phyloP scores from a whole-genome alignment of 2,329 filamentous ascomycete genomes.

The Plenodomus tracheiphilus region DNA sequence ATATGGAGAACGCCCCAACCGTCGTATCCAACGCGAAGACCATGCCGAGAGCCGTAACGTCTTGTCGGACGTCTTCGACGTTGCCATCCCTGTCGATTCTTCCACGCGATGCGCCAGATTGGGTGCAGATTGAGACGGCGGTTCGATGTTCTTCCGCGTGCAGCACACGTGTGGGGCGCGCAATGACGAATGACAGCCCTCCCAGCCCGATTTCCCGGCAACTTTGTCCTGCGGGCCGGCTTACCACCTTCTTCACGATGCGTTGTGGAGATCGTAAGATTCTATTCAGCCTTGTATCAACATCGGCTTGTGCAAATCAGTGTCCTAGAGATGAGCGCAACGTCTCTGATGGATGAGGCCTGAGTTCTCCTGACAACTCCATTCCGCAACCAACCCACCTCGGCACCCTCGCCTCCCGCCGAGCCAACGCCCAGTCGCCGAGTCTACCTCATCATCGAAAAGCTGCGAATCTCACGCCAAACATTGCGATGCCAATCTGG shows the following conservation, averaged over 20 bases:
- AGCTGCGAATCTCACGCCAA: background rate
- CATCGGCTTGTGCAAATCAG: too few species aligned
- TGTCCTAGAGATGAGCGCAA: background rate
- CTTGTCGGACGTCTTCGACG: slow-evolving; percentile 19
- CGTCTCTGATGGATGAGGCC: background rate
- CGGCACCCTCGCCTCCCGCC: background rate
- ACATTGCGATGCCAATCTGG: slow-evolving; percentile 1
- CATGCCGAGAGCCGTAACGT: slow-evolving; percentile 14
- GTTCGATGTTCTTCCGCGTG: slow-evolving; percentile 16
- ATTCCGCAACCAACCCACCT: background rate
- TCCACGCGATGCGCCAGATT: slow-evolving; percentile 16
- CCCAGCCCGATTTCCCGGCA: background rate
- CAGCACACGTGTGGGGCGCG: background rate
- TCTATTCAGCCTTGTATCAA: background rate
- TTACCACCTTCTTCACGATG: background rate
- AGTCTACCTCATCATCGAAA: slow-evolving; percentile 1
- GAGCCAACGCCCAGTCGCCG: slow-evolving; percentile 6
- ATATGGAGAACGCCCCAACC: background rate
- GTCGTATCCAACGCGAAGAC: slow-evolving; percentile 9
- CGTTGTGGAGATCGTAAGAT: background rate
- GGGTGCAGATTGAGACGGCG: slow-evolving; percentile 5
- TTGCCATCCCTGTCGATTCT: slow-evolving; percentile 13
- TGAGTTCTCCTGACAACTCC: background rate
- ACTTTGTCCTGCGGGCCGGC: slow-evolving; percentile 6
- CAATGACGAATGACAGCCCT: slow-evolving; percentile 5